A percentile compares a stretch with the other conserved stretches of the same genome.
Evolutionary conservation across 371 early-diverging fungal genomes (phyloP).

Genomic region (Zychaea mexicana): DNA sequence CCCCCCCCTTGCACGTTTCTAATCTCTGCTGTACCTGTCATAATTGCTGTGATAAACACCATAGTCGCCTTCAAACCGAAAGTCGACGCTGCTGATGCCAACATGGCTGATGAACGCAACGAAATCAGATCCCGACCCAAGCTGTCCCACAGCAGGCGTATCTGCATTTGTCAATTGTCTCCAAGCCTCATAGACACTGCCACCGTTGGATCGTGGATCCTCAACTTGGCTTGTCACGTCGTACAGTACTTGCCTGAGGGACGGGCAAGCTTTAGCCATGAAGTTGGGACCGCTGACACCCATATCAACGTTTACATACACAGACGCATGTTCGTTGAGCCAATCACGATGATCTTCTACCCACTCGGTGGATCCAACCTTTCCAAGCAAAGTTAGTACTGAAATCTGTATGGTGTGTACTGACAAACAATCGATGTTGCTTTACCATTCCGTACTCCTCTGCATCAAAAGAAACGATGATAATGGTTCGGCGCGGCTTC

Average conservation of each 20-base stretch:
- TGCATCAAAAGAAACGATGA: conserved; percentile 64
- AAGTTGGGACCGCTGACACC: conserved; percentile 29
- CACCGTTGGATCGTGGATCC: conserved; percentile 27
- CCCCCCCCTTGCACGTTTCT: not conserved
- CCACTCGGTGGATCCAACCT: conserved; percentile 64
- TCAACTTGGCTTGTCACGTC: conserved; percentile 37
- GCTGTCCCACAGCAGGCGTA: conserved; percentile 21
- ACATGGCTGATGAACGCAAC: conserved; percentile 60
- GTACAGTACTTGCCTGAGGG: conserved; percentile 42
- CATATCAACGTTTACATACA: conserved; percentile 56
- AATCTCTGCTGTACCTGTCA: conserved; percentile 31
- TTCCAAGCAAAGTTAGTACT: too few species aligned
- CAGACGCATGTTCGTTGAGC: conserved; percentile 52
- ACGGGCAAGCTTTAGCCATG: conserved; percentile 30
- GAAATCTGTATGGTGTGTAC: too few species aligned
- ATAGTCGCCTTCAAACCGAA: conserved; percentile 50
- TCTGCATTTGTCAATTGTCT: conserved; percentile 13
- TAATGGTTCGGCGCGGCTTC: conserved; percentile 59
- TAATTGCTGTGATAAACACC: conserved; percentile 64
- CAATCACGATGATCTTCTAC: conserved; percentile 59
- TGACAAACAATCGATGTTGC: not conserved
- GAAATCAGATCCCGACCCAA: conserved; percentile 60
- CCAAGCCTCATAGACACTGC: conserved; percentile 22
- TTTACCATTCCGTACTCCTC: conserved; percentile 54
- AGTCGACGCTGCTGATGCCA: conserved; percentile 58